These are phyloP conservation scores for Suhomyces prunicola DNA, from an alignment of 805 yeast genomes.

Conservation along the genomic window DNA sequence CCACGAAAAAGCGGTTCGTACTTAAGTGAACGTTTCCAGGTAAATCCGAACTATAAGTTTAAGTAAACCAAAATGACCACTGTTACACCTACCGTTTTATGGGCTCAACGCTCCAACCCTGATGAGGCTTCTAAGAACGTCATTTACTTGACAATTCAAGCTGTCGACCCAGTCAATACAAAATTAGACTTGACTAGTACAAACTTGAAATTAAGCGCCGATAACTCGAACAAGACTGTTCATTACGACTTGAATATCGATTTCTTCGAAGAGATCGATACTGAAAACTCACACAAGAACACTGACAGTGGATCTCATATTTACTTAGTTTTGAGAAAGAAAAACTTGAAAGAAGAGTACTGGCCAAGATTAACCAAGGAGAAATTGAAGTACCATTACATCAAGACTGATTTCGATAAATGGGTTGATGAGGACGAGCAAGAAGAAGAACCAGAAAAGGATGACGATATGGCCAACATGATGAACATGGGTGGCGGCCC, in stretches of 20 bases:
- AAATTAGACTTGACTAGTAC: conserved; percentile 59
- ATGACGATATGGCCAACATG: conserved; percentile 29
- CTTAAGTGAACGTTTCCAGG: background rate
- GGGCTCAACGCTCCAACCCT: conserved; percentile 97
- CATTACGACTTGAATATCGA: conserved; percentile 69
- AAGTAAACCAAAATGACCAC: conserved; percentile 16
- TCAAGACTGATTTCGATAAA: conserved; percentile 92
- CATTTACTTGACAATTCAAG: conserved; percentile 67
- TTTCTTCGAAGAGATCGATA: conserved; percentile 71
- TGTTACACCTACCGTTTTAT: conserved; percentile 56
- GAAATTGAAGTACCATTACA: conserved; percentile 70
- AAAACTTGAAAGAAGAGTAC: conserved; percentile 63
- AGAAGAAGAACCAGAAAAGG: conserved; percentile 59
- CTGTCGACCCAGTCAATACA: conserved; percentile 65
- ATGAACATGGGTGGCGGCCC: conserved; percentile 35
- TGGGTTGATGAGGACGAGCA: conserved; percentile 99
- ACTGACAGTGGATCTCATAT: conserved; percentile 58
- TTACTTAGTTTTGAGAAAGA: conserved; percentile 66
- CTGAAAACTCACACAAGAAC: conserved; percentile 57
- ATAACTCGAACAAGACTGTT: conserved; percentile 41
- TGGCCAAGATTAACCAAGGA: conserved; percentile 97
- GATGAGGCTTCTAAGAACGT: conserved; percentile 70
- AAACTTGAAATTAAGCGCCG: conserved; percentile 50
- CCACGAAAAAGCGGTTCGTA: background rate
- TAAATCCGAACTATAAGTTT: background rate